phyloP scores from a whole-genome alignment of 73 alveolate genomes.

The Tetrahymena elliotti region DNA sequence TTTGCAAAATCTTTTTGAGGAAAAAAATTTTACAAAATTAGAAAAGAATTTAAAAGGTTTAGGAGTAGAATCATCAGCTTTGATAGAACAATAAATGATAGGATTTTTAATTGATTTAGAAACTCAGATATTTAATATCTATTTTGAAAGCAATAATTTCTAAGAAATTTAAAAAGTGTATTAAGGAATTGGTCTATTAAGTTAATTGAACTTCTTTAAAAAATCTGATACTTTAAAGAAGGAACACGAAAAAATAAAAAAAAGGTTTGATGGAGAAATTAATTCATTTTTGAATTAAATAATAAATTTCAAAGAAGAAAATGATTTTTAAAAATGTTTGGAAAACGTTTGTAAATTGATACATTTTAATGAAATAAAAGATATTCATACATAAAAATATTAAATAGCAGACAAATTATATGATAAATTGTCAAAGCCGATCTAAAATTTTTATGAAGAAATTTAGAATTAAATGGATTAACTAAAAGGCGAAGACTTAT shows the following conservation, averaged over 20 bases:
- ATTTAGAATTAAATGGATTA: background rate
- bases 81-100: background rate
- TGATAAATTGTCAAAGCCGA: background rate
- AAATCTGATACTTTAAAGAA: background rate
- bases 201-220: too few species aligned
- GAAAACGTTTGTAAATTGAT: background rate
- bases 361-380: too few species aligned
- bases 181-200: too few species aligned
- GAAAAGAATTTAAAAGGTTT: too few species aligned
- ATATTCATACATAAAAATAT: too few species aligned
- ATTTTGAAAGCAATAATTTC: background rate
- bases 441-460: background rate
- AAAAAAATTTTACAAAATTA: too few species aligned
- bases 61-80: background rate
- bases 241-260: background rate
- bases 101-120: background rate
- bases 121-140: background rate
- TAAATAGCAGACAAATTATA: too few species aligned
- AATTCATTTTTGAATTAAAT: background rate
- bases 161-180: too few species aligned
- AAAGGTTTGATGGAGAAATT: background rate
- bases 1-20: too few species aligned
- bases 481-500: background rate
- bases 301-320: background rate
- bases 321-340: background rate